Conservation (phyloP, 352 stramenopile genomes). For the Blastocystis sp. region DNA sequence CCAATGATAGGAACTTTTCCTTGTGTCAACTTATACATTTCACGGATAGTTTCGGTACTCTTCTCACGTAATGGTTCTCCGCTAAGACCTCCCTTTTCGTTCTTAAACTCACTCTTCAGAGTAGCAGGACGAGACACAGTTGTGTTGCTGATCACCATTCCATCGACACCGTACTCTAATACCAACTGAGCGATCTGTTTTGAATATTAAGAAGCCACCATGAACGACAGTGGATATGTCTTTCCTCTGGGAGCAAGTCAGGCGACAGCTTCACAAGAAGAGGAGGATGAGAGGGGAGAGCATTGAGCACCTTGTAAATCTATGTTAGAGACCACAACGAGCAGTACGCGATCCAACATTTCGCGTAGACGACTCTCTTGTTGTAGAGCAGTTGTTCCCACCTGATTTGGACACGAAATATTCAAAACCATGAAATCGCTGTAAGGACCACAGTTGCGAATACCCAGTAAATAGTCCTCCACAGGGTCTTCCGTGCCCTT, state of each 20-base stretch:
- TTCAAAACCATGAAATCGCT: conserved; percentile 97
- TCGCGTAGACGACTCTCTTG: conserved; percentile 63
- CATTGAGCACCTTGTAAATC: conserved; percentile 1
- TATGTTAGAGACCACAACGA: background rate
- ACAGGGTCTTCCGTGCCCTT: conserved; percentile 65
- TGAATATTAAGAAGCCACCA: background rate
- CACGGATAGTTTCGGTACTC: conserved; percentile 83
- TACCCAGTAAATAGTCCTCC: conserved; percentile 67
- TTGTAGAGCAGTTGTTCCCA: conserved; percentile 68
- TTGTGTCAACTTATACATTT: conserved; percentile 83
- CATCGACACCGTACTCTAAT: conserved; percentile 79
- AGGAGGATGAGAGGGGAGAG: conserved; percentile 68
- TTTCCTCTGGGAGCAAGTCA: conserved; percentile 85
- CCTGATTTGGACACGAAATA: conserved; percentile 85
- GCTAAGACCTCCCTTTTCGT: conserved; percentile 85
- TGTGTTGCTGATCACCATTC: conserved; percentile 94
- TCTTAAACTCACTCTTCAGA: conserved; percentile 72
- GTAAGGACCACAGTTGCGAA: conserved; percentile 80
- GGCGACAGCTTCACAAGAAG: conserved; percentile 94
- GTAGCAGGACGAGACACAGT: conserved; percentile 79
- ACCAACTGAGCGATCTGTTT: conserved; percentile 82
- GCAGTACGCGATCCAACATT: conserved; percentile 1
- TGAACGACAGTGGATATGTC: conserved; percentile 66
- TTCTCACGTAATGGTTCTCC: conserved; percentile 82
- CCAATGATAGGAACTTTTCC: conserved; percentile 88